phyloP scores from a whole-genome alignment of 495 filamentous ascomycete species.

The Hypoxylon crocopeplum region DNA sequence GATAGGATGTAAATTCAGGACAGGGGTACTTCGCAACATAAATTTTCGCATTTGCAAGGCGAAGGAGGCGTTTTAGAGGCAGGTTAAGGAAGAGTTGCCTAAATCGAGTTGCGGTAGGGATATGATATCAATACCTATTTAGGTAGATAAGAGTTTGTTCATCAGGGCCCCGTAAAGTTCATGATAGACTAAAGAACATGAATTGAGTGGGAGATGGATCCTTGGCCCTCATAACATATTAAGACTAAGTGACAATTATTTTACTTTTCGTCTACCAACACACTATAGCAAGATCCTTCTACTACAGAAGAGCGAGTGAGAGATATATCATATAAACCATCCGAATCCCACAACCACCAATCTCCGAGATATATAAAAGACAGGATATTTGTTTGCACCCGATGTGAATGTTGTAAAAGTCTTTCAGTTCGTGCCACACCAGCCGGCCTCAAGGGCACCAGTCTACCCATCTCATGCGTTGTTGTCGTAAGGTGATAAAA shows the following conservation, averaged over 20 bases:
- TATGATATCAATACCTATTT: not conserved
- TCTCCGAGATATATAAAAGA: conserved; percentile 12
- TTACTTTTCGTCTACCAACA: not conserved
- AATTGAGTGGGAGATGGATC: conserved; percentile 6
- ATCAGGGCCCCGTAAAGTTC: not conserved
- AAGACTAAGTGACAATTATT: conserved; percentile 6
- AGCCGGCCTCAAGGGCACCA: conserved; percentile 21
- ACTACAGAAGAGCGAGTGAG: not conserved
- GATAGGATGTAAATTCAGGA: not conserved
- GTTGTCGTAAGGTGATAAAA: no score
- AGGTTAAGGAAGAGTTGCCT: not conserved
- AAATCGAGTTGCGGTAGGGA: not conserved
- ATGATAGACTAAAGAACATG: conserved; percentile 2
- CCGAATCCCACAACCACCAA: no score
- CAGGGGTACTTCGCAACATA: conserved; percentile 2
- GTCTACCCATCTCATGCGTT: conserved; percentile 25
- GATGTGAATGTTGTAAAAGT: conserved; percentile 9
- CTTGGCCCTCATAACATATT: no score
- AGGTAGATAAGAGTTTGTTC: not conserved
- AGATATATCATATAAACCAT: no score
- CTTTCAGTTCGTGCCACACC: conserved; percentile 6
- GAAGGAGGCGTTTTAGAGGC: conserved; percentile 38
- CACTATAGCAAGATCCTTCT: conserved; percentile 3
- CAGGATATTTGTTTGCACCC: no score
- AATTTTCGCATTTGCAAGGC: conserved; percentile 39